phyloP scores from a whole-genome alignment of 2,329 filamentous ascomycete genomes.

The Trichophyton verrucosum region DNA sequence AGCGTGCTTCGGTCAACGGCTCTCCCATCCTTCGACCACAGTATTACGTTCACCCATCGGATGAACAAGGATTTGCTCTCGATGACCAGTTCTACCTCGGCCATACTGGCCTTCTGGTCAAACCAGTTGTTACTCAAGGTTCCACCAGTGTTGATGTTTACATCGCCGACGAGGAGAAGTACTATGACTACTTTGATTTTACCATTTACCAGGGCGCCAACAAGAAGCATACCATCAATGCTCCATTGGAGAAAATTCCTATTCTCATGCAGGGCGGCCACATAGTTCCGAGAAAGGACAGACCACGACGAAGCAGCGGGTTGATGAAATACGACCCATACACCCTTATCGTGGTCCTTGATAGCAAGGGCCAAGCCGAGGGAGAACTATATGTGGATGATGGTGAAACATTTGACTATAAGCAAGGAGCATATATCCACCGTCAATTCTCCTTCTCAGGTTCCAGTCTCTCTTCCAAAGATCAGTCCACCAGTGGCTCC shows the following conservation, averaged over 20 bases:
- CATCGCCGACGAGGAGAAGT: constrained; percentile 75
- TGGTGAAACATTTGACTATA: constrained; percentile 80
- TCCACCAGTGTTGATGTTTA: constrained; percentile 65
- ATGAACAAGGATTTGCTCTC: constrained; percentile 74
- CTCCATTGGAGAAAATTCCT: constrained; percentile 76
- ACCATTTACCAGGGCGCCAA: constrained; percentile 60
- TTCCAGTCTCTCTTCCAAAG: constrained; percentile 54
- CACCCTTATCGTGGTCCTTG: constrained; percentile 68
- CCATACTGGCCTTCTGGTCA: constrained; percentile 76
- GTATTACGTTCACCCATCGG: constrained; percentile 79
- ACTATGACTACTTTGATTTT: constrained; percentile 94
- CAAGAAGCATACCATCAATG: constrained; percentile 55
- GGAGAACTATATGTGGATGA: constrained; percentile 87
- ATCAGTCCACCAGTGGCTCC: constrained; percentile 49
- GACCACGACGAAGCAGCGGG: constrained; percentile 68
- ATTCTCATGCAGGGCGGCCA: constrained; percentile 88
- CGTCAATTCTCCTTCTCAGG: constrained; percentile 58
- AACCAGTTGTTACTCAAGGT: constrained; percentile 73
- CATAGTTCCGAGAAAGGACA: constrained; percentile 80
- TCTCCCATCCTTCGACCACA: constrained; percentile 83
- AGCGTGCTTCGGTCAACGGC: constrained; percentile 69
- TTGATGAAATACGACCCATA: constrained; percentile 94
- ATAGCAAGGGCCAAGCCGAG: constrained; percentile 56
- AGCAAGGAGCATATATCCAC: constrained; percentile 78
- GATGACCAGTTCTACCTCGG: constrained; percentile 93